A percentile compares a stretch with the other conserved stretches of the same genome.
Conservation (phyloP, 2,329 filamentous ascomycete species). For the Esteya vermicola region DNA sequence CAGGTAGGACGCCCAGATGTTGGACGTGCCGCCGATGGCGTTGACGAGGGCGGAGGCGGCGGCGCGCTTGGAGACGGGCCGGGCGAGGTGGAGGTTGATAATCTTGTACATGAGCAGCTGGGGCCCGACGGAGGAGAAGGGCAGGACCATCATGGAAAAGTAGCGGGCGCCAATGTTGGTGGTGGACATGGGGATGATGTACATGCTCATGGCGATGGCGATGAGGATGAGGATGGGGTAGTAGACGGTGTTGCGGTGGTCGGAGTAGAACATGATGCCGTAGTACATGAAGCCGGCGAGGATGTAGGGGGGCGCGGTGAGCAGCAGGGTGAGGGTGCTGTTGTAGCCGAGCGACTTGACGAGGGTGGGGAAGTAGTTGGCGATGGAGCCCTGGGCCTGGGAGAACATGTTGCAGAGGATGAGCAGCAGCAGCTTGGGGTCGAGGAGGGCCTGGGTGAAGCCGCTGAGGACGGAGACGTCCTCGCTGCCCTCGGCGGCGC, state of each 20-base stretch:
- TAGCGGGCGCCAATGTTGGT: conserved; percentile 23
- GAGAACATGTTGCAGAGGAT: conserved; percentile 15
- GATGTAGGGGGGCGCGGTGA: conserved; percentile 31
- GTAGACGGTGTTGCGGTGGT: conserved; percentile 19
- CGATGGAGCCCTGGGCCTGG: conserved; percentile 22
- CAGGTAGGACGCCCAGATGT: conserved; percentile 22
- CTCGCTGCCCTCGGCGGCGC: conserved; percentile 22
- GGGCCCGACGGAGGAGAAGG: conserved; percentile 23
- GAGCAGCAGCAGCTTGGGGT: conserved; percentile 6
- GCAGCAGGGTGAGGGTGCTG: conserved; percentile 25
- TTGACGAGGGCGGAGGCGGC: conserved; percentile 26
- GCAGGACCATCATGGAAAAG: conserved; percentile 27
- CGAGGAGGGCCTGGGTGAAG: conserved; percentile 6
- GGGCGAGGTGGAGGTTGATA: conserved; percentile 17
- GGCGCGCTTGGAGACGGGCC: conserved; percentile 25
- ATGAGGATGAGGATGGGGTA: conserved; percentile 21
- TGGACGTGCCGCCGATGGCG: conserved; percentile 18
- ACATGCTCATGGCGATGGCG: conserved; percentile 19
- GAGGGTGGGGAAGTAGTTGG: conserved; percentile 17
- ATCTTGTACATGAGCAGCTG: conserved; percentile 26
- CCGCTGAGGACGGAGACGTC: conserved; percentile 14
- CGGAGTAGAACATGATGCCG: conserved; percentile 19
- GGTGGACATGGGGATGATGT: conserved; percentile 22
- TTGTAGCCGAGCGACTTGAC: conserved; percentile 18
- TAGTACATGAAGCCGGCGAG: conserved; percentile 19